Percentiles rank a stretch among this genome's conserved stretches.
Conservation (phyloP, 1,139 yeast species). For the Pichiaceae sp. region DNA sequence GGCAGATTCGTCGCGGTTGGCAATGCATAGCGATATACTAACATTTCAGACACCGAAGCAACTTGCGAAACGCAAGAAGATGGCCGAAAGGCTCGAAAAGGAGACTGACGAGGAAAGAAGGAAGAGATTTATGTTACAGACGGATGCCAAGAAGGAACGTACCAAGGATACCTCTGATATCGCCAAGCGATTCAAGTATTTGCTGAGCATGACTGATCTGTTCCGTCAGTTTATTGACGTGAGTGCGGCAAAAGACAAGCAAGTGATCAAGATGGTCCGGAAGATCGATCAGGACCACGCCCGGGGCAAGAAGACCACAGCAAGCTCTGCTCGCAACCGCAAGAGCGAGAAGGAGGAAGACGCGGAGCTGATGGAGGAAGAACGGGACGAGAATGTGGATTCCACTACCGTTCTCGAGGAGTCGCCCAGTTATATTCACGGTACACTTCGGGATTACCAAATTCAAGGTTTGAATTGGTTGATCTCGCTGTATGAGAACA, state of each 20-base stretch:
- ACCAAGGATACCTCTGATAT: slow-evolving; percentile 50
- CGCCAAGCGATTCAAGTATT: slow-evolving; percentile 71
- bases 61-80: neutral
- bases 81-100: slow-evolving; percentile 2
- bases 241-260: slow-evolving; percentile 67
- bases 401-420: slow-evolving; percentile 63
- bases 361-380: slow-evolving; percentile 75
- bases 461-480: slow-evolving; percentile 93
- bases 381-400: slow-evolving; percentile 55
- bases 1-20: no score
- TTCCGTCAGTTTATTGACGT: slow-evolving; percentile 85
- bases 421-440: slow-evolving; percentile 67
- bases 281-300: slow-evolving; percentile 40
- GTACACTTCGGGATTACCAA: slow-evolving; percentile 71
- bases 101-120: slow-evolving; percentile 34
- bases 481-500: slow-evolving; percentile 73
- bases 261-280: slow-evolving; percentile 48
- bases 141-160: slow-evolving; percentile 47
- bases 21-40: no score
- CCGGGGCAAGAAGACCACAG: slow-evolving; percentile 17
- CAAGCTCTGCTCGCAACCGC: slow-evolving; percentile 33
- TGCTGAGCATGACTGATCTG: slow-evolving; percentile 74
- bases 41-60: slow-evolving; percentile 7
- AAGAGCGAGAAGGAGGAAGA: slow-evolving; percentile 91
- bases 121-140: slow-evolving; percentile 38